These are phyloP conservation scores for Colletotrichum orchidophilum DNA, from an alignment of 2,329 filamentous ascomycete genomes.

Conservation along the genomic window DNA sequence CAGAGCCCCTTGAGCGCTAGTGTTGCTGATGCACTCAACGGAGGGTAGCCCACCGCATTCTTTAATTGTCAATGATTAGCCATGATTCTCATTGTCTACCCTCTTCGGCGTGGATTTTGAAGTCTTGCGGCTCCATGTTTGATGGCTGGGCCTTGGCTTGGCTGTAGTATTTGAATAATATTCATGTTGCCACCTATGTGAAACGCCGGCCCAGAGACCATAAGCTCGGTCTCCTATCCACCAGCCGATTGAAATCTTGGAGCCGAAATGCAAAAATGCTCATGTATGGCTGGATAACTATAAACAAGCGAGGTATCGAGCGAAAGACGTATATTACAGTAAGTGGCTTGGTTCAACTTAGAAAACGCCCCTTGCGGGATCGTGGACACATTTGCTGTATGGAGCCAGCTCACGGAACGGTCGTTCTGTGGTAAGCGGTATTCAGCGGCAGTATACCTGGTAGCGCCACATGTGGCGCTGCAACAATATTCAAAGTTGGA, in stretches of 20 bases:
- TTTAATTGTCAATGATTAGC: constrained; percentile 1
- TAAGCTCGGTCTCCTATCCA: not conserved
- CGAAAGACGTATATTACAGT: too few species aligned
- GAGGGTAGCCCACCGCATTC: not conserved
- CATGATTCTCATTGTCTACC: not conserved
- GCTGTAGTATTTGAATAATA: not conserved
- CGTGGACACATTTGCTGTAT: too few species aligned
- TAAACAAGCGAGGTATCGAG: too few species aligned
- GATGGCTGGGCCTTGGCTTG: not conserved
- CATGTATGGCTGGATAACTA: too few species aligned
- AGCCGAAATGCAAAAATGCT: not conserved
- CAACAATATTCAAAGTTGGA: too few species aligned
- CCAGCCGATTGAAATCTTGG: not conserved
- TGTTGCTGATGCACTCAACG: not conserved
- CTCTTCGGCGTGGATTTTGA: not conserved
- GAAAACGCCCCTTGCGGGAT: too few species aligned
- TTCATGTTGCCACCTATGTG: accelerated
- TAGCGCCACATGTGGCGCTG: too few species aligned
- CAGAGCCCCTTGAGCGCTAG: not conserved
- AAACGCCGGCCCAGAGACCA: not conserved
- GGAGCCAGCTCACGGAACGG: too few species aligned
- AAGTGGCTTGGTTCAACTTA: too few species aligned
- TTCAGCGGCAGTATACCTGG: too few species aligned
- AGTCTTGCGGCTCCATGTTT: constrained; percentile 14
- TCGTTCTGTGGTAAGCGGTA: too few species aligned